Evolutionary conservation across 1,139 yeast species (phyloP).

Genomic region (Lodderomyces margitis): DNA sequence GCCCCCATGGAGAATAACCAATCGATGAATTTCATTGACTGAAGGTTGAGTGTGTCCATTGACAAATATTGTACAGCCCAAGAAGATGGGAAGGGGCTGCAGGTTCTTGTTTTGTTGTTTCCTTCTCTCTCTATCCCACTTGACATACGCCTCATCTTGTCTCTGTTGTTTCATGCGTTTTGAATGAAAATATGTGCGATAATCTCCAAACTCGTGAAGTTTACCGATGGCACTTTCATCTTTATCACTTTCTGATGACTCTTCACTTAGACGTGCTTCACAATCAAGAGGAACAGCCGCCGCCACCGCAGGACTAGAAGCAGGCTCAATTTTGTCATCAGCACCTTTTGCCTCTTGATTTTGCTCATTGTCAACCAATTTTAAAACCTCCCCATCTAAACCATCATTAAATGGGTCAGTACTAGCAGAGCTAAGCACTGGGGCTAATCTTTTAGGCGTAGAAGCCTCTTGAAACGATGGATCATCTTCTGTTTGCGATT

Average conservation of each 20-base stretch:
- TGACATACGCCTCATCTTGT: conserved; percentile 54
- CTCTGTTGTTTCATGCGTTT: conserved; percentile 68
- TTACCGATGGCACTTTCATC: conserved; percentile 30
- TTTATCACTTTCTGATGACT: conserved; percentile 7
- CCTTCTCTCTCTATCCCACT: conserved; percentile 47
- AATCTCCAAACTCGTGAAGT: conserved; percentile 63
- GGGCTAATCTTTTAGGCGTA: conserved; percentile 14
- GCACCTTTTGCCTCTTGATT: background rate
- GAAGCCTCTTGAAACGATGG: conserved; percentile 13
- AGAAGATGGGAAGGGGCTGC: conserved; percentile 45
- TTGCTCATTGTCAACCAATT: background rate
- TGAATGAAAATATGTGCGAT: conserved; percentile 62
- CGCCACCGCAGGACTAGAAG: background rate
- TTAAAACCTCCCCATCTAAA: conserved; percentile 22
- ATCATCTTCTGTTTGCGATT: conserved; percentile 11
- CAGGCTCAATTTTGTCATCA: background rate
- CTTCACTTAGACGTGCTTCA: no score
- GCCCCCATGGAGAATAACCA: conserved; percentile 81
- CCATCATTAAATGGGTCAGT: conserved; percentile 45
- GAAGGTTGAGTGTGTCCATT: conserved; percentile 88
- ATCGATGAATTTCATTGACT: conserved; percentile 63
- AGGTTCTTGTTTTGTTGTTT: conserved; percentile 21
- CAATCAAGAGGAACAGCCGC: no score
- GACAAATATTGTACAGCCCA: conserved; percentile 65
- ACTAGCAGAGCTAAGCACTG: conserved; percentile 25